Evolutionary conservation across 129 eudicot genomes (phyloP).

Genomic region (Solidago caesia): DNA sequence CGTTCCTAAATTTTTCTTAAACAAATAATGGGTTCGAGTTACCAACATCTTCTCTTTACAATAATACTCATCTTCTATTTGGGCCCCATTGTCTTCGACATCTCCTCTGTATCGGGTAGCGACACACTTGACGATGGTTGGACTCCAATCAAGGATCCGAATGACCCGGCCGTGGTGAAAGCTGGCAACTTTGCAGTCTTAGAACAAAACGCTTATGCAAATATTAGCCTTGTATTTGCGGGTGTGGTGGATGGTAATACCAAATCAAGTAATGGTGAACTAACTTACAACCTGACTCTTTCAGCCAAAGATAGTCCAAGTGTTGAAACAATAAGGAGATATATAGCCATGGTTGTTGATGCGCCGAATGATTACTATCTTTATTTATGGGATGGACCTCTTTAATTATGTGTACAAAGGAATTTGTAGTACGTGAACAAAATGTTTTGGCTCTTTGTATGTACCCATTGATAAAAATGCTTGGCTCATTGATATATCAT

Average conservation of each 20-base stretch:
- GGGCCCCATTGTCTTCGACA: background rate
- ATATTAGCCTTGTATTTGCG: background rate
- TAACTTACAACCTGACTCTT: background rate
- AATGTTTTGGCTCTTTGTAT: too few species aligned
- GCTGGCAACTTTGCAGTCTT: conserved; percentile 3
- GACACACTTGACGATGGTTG: background rate
- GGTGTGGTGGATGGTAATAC: background rate
- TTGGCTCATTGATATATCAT: too few species aligned
- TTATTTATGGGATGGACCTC: too few species aligned
- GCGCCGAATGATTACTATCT: too few species aligned
- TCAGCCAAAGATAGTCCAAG: background rate
- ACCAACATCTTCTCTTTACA: background rate
- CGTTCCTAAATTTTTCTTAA: background rate
- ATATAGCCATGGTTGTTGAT: too few species aligned
- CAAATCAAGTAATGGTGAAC: background rate
- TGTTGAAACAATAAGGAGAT: too few species aligned
- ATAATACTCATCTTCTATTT: background rate
- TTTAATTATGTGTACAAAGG: too few species aligned
- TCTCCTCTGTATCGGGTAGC: background rate
- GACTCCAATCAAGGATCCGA: background rate
- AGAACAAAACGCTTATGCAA: background rate
- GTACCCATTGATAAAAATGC: too few species aligned
- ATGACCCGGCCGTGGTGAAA: background rate
- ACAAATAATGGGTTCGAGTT: background rate
- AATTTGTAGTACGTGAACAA: too few species aligned